These are phyloP conservation scores for Ensete ventricosum DNA, from an alignment of 176 grass and related monocot genomes.

Conservation along the genomic window DNA sequence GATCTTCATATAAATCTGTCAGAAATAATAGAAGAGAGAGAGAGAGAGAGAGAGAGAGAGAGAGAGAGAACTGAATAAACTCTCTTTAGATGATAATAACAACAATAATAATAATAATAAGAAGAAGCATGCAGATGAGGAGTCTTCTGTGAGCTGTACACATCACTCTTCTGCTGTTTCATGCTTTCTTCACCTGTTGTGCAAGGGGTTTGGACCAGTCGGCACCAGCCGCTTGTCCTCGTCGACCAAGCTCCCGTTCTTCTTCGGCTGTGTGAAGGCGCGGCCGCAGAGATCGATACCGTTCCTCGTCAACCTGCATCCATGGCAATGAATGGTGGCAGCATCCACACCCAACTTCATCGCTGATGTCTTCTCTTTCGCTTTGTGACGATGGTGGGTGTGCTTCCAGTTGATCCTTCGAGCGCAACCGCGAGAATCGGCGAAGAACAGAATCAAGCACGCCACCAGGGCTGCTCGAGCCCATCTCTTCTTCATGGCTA, in stretches of 20 bases:
- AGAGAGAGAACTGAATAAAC: not conserved
- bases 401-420: not conserved
- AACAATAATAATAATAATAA: not conserved
- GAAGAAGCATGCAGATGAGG: not conserved
- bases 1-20: too few relatives aligned
- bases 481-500: not conserved
- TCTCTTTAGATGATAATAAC: not conserved
- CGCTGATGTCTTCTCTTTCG: not conserved
- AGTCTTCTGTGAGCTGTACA: not conserved
- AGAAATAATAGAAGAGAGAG: too few relatives aligned
- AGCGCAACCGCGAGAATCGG: not conserved
- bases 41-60: too few relatives aligned
- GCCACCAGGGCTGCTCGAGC: not conserved
- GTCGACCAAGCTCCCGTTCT: conserved; percentile 17
- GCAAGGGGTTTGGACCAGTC: conserved; percentile 17
- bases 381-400: not conserved
- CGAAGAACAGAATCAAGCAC: conserved; percentile 7
- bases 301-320: not conserved
- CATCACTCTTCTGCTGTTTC: not conserved
- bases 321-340: not conserved
- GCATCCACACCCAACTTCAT: not conserved
- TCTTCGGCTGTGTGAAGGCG: not conserved
- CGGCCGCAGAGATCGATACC: not conserved
- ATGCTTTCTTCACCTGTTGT: conserved; percentile 12
- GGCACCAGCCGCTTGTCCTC: conserved; percentile 10